A percentile compares a stretch with the other conserved stretches of the same genome.
Conservation (phyloP, 345 rosid genomes). For the Melaleuca alternifolia region DNA sequence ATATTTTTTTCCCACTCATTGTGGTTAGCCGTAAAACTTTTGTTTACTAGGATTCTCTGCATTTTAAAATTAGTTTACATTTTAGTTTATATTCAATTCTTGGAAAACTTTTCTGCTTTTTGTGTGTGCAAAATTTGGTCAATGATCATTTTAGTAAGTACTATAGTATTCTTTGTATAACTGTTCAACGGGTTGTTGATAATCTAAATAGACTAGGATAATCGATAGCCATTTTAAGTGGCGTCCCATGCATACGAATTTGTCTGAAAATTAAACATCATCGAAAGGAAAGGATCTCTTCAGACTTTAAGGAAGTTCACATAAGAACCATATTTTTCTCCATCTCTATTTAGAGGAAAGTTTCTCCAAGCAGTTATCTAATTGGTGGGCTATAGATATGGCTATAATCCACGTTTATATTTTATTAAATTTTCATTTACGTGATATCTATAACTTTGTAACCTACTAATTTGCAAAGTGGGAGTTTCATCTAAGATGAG, state of each 20-base stretch:
- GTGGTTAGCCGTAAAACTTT: not conserved
- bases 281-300: not conserved
- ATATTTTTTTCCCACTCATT: not conserved
- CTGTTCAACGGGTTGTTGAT: not conserved
- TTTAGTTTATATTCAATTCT: not conserved
- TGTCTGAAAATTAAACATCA: not conserved
- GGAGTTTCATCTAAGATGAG: not conserved
- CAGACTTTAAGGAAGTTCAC: not conserved
- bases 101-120: not conserved
- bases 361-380: not conserved
- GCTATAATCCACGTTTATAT: not conserved
- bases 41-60: not conserved
- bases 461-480: not conserved
- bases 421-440: not conserved
- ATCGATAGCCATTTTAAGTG: not conserved
- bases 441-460: not conserved
- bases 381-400: not conserved
- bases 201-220: not conserved
- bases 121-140: not conserved
- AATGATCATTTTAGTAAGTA: not conserved
- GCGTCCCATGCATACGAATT: not conserved
- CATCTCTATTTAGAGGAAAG: not conserved
- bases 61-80: not conserved
- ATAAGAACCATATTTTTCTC: not conserved
- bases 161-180: not conserved